Evolutionary conservation across 805 yeast genomes (phyloP), one percentile per base, ranked within the genome.

Genomic region (Torulaspora delbrueckii): DNA sequence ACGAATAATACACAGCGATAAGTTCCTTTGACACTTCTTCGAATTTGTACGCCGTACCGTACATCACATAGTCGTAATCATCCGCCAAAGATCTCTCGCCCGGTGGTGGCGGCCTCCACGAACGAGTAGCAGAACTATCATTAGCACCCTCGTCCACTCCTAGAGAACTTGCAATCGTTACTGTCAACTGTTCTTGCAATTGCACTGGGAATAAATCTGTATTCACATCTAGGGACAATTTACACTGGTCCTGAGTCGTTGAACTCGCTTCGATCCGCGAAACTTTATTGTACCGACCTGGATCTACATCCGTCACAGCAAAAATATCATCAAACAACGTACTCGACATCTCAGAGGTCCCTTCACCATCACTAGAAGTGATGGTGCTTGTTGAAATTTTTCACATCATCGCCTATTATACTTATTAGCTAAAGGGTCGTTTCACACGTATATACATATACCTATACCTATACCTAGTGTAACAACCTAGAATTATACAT

Each of bases 51-150:
- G 93, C 95, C 5, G 96, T 89, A 44, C 99, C 99, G 65, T 90
- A 82, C 98, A 93, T 91, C 54, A 93, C 98, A 60, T 93, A 93
- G 67, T 91, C 98, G 71, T 89, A 91, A 63, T 93, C 98, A 65
- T 91, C 97, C 55, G 96, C 96, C 59, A 91, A 75, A 5, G 95
- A 78, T 61, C 84, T 78, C 56, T 89, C 96, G 48, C 83, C 86
- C 9, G 85, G 77, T 67, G 78, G 85, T 37, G 96, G 95, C 14
- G 74, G 73, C 60, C 74, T 71, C 75, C 75, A 71, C 18, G 72
- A 68, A 19, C 50, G 51, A 33, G 63, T 55, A n/a, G 59, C 58
- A 4, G 56, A 32, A 9, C 51, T 44, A 65, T 75, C 63, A 59
- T 71, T 74, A 50, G 71, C 51, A 62, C 65, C 56, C 28, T 76